Percentiles rank a stretch among this genome's conserved stretches.
Evolutionary conservation across 1,139 yeast genomes (phyloP).

Genomic region (Taphrina communis): DNA sequence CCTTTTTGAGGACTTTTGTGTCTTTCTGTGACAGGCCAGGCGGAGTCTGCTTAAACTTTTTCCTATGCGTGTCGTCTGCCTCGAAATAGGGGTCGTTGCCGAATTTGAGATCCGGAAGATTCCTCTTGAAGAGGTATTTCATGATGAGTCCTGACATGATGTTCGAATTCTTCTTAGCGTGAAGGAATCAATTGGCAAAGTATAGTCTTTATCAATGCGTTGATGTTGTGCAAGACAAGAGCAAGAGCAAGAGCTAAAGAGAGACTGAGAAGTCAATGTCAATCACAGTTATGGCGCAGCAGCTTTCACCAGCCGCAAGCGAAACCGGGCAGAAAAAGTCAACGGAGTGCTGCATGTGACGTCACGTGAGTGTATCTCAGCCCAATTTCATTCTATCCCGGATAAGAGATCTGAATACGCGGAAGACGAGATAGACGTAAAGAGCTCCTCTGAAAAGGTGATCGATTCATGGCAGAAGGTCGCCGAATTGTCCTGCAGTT

Average conservation of each 20-base stretch:
- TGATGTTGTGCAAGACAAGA: background rate
- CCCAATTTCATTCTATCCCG: background rate
- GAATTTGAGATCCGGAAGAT: constrained; percentile 32
- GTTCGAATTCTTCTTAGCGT: background rate
- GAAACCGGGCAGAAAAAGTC: background rate
- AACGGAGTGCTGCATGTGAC: background rate
- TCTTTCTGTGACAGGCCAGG: constrained; percentile 42
- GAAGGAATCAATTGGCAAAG: no score
- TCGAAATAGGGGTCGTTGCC: constrained; percentile 38
- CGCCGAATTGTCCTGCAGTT: background rate
- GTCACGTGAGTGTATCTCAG: background rate
- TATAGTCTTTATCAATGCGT: background rate
- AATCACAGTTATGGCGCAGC: background rate
- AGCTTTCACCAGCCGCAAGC: background rate
- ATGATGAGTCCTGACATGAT: constrained; percentile 30
- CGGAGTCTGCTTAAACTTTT: constrained; percentile 42
- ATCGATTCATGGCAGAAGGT: constrained; percentile 1
- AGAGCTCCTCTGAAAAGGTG: constrained; percentile 12
- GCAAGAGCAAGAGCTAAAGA: no score
- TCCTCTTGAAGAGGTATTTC: constrained; percentile 41
- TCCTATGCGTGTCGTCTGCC: constrained; percentile 26
- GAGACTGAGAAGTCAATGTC: no score
- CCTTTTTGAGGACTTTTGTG: constrained; percentile 43
- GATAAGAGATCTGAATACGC: background rate
- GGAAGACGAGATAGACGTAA: background rate